Percentiles rank a stretch among this genome's conserved stretches.
phyloP scores from a whole-genome alignment of 176 grass and related monocot species.

The Hordeum vulgare region MorexV3_pseudomolecules_assembly NC_058519.1:160420625-160421124 shows the following conservation, averaged over 20 bases:
- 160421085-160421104: neutral
- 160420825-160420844: neutral
- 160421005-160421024: neutral
- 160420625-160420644: too few species aligned
- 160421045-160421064: neutral
- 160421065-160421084: neutral
- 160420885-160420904: constrained; percentile 98
- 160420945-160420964: constrained; percentile 92
- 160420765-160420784: too few species aligned
- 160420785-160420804: too few species aligned
- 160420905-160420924: constrained; percentile 92
- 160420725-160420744: too few species aligned
- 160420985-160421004: too few species aligned
- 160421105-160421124: too few species aligned
- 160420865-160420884: constrained; percentile 68
- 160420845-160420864: neutral
- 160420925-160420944: constrained; percentile 94
- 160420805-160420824: neutral
- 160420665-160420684: too few species aligned
- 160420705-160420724: too few species aligned
- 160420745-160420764: too few species aligned
- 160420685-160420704: too few species aligned
- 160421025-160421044: neutral
- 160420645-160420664: too few species aligned
- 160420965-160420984: constrained; percentile 97